Base-by-base conservation (phyloP, 148 eudicot genomes). In the Beta vulgaris region DNA sequence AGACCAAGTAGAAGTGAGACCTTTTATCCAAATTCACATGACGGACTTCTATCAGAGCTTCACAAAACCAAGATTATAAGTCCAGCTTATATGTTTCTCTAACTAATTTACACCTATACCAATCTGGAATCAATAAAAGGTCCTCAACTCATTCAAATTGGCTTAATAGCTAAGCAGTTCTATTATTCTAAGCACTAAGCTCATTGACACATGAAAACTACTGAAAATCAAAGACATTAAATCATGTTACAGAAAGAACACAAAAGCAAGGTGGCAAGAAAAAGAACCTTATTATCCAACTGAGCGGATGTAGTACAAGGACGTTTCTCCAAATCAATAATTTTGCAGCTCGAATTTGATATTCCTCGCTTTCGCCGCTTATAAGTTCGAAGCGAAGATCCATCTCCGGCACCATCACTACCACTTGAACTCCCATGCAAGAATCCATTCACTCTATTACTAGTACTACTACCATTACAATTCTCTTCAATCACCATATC, bases 311-410 rank as follows among this genome's bases (percentile, higher is more conserved):
- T 39, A 63, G 76, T 72, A 63, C 44, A 73, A 44, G 43, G 43
- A 72, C 68, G 40, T 74, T 74, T 79, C 71, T 75, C 82, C 64
- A 72, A 57, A 23, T 75, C 80, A n/a, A 25, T 43, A 29, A 76
- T 10, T 44, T 74, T 77, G 35, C 51, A 6, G 32, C 59, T 72
- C 12, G 75, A 81, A 72, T 51, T 76, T 14, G 32, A 42, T 34
- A 11, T 21, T 37, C 68, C 81, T 46, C 51, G 54, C 68, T 65
- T 87, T 63, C 88, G 87, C 72, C 91, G 81, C 74, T 81, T 77
- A 70, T 85, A 87, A 1, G 86, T 87, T 26, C 67, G 81, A 54
- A 87, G 37, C 44, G 80, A 79, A 44, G 58, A 68, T 25, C 58
- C 80, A 26, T 73, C 35, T 13, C 53, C 61, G 16, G 58, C 77